Evolutionary conservation across 192 early-diverging fungal genomes (phyloP).

Genomic region (Coemansia sp.): DNA sequence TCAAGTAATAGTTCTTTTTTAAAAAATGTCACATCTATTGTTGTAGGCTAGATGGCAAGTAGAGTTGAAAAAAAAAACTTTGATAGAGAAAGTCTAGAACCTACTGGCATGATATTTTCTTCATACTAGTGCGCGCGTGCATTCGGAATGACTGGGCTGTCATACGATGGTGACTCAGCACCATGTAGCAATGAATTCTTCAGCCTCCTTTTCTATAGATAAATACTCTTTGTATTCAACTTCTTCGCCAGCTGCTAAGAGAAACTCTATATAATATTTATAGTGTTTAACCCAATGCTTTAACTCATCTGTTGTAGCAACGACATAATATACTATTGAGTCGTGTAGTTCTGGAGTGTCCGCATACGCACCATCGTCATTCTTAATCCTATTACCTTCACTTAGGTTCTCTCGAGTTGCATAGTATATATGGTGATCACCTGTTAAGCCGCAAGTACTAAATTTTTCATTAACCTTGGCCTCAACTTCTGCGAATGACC

Average conservation of each 20-base stretch:
- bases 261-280: too few species aligned
- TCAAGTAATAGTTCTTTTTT: neutral
- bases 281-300: too few species aligned
- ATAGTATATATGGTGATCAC: neutral
- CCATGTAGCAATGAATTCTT: too few species aligned
- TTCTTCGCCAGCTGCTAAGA: too few species aligned
- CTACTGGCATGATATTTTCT: too few species aligned
- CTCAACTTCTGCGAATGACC: neutral
- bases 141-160: too few species aligned
- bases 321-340: neutral
- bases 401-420: neutral
- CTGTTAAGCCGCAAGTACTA: neutral
- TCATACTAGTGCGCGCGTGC: too few species aligned
- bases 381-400: neutral
- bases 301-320: neutral
- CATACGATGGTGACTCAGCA: too few species aligned
- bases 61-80: too few species aligned
- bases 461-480: neutral
- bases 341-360: neutral
- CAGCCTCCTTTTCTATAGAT: neutral
- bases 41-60: too few species aligned
- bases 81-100: too few species aligned
- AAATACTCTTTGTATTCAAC: too few species aligned
- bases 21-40: neutral
- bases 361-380: neutral